Percentiles rank a stretch among this genome's conserved stretches.
Evolutionary conservation across 75 land plant genomes (phyloP).

Genomic region (Cunninghamia lanceolata): DNA sequence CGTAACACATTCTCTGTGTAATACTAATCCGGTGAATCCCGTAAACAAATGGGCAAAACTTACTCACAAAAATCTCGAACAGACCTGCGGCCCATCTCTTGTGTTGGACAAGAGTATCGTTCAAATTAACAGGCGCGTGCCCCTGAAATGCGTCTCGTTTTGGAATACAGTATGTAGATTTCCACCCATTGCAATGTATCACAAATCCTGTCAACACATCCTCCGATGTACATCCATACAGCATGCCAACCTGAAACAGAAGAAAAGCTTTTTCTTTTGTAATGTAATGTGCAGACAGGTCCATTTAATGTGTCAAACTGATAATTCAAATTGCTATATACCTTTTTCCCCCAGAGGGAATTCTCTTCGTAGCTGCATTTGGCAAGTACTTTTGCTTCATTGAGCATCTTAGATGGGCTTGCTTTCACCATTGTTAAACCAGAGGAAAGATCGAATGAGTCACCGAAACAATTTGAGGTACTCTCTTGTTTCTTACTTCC

Average conservation of each 20-base stretch:
- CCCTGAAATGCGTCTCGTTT: constrained; percentile 26
- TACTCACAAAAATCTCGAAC: constrained; percentile 20
- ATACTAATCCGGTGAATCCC: neutral
- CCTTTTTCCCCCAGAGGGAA: constrained; percentile 54
- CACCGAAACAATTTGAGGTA: neutral
- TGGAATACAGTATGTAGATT: constrained; percentile 25
- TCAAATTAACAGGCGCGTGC: constrained; percentile 11
- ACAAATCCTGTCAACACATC: constrained; percentile 28
- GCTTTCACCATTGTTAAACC: neutral
- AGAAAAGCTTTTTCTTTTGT: neutral
- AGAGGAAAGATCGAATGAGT: no score
- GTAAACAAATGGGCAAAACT: constrained; percentile 23
- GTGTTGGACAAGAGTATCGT: constrained; percentile 18
- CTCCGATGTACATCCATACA: constrained; percentile 31
- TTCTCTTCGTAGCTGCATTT: constrained; percentile 26
- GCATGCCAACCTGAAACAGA: constrained; percentile 33
- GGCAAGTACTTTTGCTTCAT: constrained; percentile 27
- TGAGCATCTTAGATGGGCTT: constrained; percentile 13
- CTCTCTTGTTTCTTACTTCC: neutral
- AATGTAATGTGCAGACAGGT: neutral
- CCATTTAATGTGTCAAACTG: constrained; percentile 19
- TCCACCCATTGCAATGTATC: constrained; percentile 42
- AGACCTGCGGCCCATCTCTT: constrained; percentile 31
- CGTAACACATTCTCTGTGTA: constrained; percentile 16
- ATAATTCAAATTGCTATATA: constrained; percentile 3